Conservation (phyloP, 768 basidiomycete genomes). For the Butyriboletus loyo region DNA sequence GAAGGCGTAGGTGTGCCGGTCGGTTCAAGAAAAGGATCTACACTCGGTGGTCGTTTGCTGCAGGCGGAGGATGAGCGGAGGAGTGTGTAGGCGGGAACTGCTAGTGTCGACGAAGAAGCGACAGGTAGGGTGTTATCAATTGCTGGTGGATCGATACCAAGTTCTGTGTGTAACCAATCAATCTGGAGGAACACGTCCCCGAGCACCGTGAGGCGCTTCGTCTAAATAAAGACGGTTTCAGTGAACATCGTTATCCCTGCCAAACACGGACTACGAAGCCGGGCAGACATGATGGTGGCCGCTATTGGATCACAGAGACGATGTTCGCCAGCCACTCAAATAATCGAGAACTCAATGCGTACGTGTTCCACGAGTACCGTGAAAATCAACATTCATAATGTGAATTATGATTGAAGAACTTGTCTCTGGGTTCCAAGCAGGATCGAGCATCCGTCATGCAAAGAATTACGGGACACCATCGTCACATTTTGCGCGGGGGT, state of each 20-base stretch:
- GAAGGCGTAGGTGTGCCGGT: conserved; percentile 48
- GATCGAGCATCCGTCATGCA: background rate
- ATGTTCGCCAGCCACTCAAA: background rate
- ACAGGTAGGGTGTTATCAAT: conserved; percentile 40
- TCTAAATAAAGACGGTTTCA: conserved; percentile 35
- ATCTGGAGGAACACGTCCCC: conserved; percentile 68
- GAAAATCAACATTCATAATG: background rate
- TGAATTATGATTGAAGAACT: background rate
- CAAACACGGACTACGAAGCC: background rate
- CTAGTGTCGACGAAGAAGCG: conserved; percentile 40
- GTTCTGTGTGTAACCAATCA: conserved; percentile 78
- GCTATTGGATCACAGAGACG: background rate
- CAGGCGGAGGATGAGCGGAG: conserved; percentile 46
- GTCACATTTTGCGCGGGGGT: background rate
- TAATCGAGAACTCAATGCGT: background rate
- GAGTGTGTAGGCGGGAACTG: conserved; percentile 34
- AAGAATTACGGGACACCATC: background rate
- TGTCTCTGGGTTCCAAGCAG: background rate
- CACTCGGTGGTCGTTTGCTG: conserved; percentile 10
- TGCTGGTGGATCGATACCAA: conserved; percentile 67
- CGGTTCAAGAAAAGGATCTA: conserved; percentile 28
- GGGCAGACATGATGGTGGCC: background rate
- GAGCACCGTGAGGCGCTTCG: conserved; percentile 64
- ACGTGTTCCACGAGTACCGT: background rate
- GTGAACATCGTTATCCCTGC: background rate